Percentiles rank a stretch among this genome's conserved stretches.
Evolutionary conservation across 2,329 filamentous ascomycete genomes (phyloP).

Genomic region (Metarhizium anisopliae): DNA sequence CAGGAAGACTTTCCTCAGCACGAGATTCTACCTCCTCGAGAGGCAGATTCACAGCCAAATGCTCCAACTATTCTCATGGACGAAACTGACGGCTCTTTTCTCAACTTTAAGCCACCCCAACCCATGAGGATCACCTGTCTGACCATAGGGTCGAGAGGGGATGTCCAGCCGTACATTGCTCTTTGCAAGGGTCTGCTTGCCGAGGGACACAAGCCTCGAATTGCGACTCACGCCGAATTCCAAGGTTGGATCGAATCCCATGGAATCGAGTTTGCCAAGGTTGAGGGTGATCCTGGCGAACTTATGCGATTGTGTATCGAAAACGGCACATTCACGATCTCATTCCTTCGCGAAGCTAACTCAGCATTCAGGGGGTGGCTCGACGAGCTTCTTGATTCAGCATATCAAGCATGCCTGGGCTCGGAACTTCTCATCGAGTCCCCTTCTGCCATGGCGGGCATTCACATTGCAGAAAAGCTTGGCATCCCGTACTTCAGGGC

Average conservation of each 20-base stretch:
- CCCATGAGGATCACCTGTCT: slow-evolving; percentile 81
- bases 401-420: slow-evolving; percentile 76
- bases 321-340: slow-evolving; percentile 91
- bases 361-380: slow-evolving; percentile 90
- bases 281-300: slow-evolving; percentile 86
- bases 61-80: slow-evolving; percentile 78
- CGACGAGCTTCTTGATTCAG: slow-evolving; percentile 73
- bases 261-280: slow-evolving; percentile 82
- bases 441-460: slow-evolving; percentile 92
- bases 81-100: slow-evolving; percentile 75
- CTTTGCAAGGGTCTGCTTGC: slow-evolving; percentile 82
- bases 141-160: slow-evolving; percentile 90
- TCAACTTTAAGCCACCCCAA: slow-evolving; percentile 81
- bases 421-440: slow-evolving; percentile 90
- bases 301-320: slow-evolving; percentile 95
- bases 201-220: slow-evolving; percentile 78
- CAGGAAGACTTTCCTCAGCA: slow-evolving; percentile 41
- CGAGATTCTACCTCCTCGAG: slow-evolving; percentile 39
- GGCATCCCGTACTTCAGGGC: slow-evolving; percentile 92
- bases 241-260: slow-evolving; percentile 82
- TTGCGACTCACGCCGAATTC: slow-evolving; percentile 90
- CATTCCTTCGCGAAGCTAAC: slow-evolving; percentile 82
- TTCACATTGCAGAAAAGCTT: slow-evolving; percentile 92
- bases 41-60: slow-evolving; percentile 38
- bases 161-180: slow-evolving; percentile 96